Percentiles rank a stretch among this genome's conserved stretches.
Conservation (phyloP, 257 asterid species). For the Solanum arcanum region DNA sequence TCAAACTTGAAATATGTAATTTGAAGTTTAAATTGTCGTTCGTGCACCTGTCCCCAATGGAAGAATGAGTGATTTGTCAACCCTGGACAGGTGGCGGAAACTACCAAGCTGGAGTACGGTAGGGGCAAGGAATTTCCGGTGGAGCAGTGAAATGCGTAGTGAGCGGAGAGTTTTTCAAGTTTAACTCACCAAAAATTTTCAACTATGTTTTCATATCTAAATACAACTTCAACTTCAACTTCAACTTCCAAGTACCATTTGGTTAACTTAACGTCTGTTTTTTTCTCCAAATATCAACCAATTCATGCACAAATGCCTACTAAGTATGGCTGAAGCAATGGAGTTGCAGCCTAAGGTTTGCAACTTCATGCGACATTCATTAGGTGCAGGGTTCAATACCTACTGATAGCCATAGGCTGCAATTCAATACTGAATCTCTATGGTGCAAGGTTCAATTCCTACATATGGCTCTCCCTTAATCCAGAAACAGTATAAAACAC, state of each 20-base stretch:
- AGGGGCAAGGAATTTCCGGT: no score
- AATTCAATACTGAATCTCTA: not conserved
- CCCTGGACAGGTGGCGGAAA: no score
- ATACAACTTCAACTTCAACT: not conserved
- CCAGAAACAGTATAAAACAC: no score
- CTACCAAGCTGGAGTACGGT: no score
- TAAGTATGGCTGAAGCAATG: not conserved
- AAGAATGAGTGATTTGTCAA: no score
- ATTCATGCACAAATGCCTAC: not conserved
- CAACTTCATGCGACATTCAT: not conserved
- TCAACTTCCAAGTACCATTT: not conserved
- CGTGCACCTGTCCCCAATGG: no score
- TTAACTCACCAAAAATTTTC: not conserved
- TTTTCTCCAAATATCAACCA: not conserved
- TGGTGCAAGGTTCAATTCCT: not conserved
- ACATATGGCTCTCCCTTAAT: not conserved
- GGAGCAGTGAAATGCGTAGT: no score
- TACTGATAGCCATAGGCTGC: not conserved
- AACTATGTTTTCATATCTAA: not conserved
- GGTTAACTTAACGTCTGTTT: not conserved
- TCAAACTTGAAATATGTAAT: not conserved
- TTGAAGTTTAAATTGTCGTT: not conserved
- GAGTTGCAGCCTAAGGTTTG: not conserved
- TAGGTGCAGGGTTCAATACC: not conserved
- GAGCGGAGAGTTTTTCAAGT: not conserved